A percentile compares a stretch with the other conserved stretches of the same genome.
These are phyloP conservation scores for Wickerhamiella kazuoi DNA, from an alignment of 805 yeast genomes.

Conservation along the genomic window DNA sequence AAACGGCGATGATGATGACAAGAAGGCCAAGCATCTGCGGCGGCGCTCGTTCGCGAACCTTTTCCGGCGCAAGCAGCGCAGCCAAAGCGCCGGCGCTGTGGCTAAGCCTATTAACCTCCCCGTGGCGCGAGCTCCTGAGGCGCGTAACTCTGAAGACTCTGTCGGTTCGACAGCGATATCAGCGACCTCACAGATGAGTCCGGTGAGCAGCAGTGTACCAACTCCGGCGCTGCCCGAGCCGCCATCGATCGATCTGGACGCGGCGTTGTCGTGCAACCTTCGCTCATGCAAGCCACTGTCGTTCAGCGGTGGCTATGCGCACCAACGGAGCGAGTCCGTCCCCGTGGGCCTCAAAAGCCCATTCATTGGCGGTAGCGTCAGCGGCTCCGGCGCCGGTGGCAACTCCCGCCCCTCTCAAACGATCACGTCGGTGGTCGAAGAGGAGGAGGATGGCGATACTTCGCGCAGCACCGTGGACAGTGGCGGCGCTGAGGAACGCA, in stretches of 20 bases:
- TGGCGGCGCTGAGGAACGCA: background rate
- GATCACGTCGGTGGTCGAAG: slow-evolving; percentile 15
- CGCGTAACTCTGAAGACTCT: background rate
- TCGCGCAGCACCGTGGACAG: slow-evolving; percentile 1
- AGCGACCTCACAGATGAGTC: background rate
- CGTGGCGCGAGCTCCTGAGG: too few species aligned
- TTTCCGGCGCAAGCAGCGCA: slow-evolving; percentile 2
- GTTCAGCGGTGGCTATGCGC: slow-evolving; percentile 9
- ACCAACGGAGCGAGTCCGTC: slow-evolving; percentile 8
- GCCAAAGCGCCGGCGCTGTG: background rate
- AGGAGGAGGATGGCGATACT: slow-evolving; percentile 10
- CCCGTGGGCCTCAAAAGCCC: slow-evolving; percentile 12
- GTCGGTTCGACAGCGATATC: background rate
- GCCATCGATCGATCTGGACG: slow-evolving; percentile 14
- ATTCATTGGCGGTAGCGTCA: slow-evolving; percentile 9
- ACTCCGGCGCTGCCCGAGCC: slow-evolving; percentile 3
- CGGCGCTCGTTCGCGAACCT: slow-evolving; percentile 13
- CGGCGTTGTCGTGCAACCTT: slow-evolving; percentile 8
- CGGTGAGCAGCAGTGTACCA: background rate
- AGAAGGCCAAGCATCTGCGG: slow-evolving; percentile 3
- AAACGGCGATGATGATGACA: background rate
- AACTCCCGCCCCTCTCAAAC: background rate
- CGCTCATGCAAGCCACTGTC: background rate
- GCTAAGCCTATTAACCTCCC: too few species aligned
- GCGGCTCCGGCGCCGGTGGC: slow-evolving; percentile 3